Evolutionary conservation across 2,329 filamentous ascomycete genomes (phyloP).

Genomic region (Pseudopithomyces maydicus): DNA sequence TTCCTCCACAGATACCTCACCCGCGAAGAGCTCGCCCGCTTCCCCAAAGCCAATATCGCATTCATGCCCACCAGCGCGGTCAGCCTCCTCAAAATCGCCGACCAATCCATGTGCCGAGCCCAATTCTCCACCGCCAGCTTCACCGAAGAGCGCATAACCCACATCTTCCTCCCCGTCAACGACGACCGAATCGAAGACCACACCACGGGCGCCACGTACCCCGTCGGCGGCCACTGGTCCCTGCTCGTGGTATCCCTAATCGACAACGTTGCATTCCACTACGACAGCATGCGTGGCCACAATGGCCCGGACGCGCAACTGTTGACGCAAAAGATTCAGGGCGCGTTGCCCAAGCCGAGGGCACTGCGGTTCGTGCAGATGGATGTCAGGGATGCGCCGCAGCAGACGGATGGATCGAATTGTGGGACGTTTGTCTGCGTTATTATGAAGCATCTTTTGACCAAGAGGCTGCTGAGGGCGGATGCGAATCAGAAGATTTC

Average conservation of each 20-base stretch:
- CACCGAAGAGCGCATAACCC: conserved; percentile 73
- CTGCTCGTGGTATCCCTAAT: conserved; percentile 86
- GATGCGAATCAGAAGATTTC: conserved; percentile 84
- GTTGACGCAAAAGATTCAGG: conserved; percentile 71
- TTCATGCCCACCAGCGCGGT: conserved; percentile 92
- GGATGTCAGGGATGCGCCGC: conserved; percentile 71
- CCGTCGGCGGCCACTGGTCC: conserved; percentile 95
- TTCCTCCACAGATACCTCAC: conserved; percentile 71
- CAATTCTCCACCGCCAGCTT: conserved; percentile 73
- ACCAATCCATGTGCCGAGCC: conserved; percentile 38
- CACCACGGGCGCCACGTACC: conserved; percentile 68
- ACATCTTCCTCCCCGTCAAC: conserved; percentile 96
- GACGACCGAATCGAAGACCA: conserved; percentile 61
- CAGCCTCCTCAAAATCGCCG: conserved; percentile 80
- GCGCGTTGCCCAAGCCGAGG: conserved; percentile 73
- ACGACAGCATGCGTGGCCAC: conserved; percentile 80
- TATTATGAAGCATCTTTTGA: conserved; percentile 89
- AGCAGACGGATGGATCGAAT: conserved; percentile 90
- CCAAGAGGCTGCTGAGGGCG: conserved; percentile 79
- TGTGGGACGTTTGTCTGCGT: conserved; percentile 97
- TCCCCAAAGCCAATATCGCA: conserved; percentile 82
- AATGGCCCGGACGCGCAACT: conserved; percentile 76
- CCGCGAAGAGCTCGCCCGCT: conserved; percentile 80
- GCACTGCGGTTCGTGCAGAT: conserved; percentile 79
- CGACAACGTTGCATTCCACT: conserved; percentile 93